These are phyloP conservation scores for Saccharum spontaneum DNA, from an alignment of 176 grass and related monocot species.

Conservation along the genomic window DNA sequence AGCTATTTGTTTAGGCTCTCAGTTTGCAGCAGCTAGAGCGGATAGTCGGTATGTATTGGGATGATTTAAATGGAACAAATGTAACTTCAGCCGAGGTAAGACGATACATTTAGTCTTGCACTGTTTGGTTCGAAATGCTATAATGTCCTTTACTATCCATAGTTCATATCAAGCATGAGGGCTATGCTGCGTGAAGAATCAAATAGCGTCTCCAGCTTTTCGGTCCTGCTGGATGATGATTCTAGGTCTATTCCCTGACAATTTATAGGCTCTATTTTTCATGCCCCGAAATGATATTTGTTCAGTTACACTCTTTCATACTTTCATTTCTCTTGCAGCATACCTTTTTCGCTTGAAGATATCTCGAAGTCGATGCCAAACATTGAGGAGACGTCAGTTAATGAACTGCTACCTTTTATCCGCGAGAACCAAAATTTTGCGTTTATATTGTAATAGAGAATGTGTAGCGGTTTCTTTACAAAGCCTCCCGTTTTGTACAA, in stretches of 20 bases:
- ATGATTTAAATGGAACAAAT: constrained; percentile 76
- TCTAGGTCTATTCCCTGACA: constrained; percentile 58
- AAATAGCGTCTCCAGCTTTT: constrained; percentile 53
- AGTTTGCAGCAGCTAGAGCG: constrained; percentile 83
- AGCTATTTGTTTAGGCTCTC: constrained; percentile 56
- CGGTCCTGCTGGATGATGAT: constrained; percentile 69
- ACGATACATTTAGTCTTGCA: background rate
- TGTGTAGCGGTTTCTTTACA: background rate
- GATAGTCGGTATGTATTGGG: constrained; percentile 85
- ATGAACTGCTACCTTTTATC: constrained; percentile 61
- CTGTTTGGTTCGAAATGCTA: constrained; percentile 13
- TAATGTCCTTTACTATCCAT: background rate
- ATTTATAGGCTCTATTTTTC: background rate
- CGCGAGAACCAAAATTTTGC: constrained; percentile 65
- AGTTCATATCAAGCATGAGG: constrained; percentile 71
- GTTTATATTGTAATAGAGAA: constrained; percentile 68
- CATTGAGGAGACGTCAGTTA: constrained; percentile 60
- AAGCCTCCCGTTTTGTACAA: background rate
- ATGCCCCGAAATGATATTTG: background rate
- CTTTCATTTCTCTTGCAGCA: constrained; percentile 49
- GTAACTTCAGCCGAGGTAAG: constrained; percentile 63
- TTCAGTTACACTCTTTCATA: background rate
- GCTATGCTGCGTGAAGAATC: constrained; percentile 63
- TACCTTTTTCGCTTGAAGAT: constrained; percentile 74
- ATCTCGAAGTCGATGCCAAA: constrained; percentile 66